phyloP scores from a whole-genome alignment of 495 filamentous ascomycete species.

The Xylaria castorea region DNA sequence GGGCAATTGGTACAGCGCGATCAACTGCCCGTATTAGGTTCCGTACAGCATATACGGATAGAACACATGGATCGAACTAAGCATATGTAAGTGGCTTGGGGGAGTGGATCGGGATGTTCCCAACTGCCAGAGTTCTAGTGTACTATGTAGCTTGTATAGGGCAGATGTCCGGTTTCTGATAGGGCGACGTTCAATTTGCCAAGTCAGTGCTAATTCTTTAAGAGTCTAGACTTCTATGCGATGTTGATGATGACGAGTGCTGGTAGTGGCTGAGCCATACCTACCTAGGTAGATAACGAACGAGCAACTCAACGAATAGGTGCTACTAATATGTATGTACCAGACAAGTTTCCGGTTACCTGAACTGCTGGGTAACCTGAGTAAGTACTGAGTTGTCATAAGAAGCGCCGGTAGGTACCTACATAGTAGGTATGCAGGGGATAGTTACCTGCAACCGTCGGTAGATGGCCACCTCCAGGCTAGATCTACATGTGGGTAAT shows the following conservation, averaged over 20 bases:
- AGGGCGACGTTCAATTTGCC: not conserved
- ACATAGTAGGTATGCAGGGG: too few relatives aligned
- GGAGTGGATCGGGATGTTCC: constrained; percentile 1
- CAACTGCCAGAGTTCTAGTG: not conserved
- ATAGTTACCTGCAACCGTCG: too few relatives aligned
- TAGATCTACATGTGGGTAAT: too few relatives aligned
- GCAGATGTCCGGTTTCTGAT: not conserved
- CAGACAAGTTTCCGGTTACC: not conserved
- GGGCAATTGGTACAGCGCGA: not conserved
- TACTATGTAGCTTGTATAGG: too few relatives aligned
- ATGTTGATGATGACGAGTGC: constrained; percentile 6
- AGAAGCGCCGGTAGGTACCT: too few relatives aligned
- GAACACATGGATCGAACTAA: not conserved
- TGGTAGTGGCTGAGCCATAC: constrained; percentile 7
- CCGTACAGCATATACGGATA: not conserved
- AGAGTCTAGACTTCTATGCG: not conserved
- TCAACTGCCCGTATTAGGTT: not conserved
- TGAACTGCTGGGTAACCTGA: not conserved
- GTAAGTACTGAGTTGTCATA: too few relatives aligned
- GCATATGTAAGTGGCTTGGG: not conserved
- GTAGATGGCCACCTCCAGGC: too few relatives aligned
- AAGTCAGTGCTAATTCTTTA: not conserved
- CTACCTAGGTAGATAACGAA: not conserved
- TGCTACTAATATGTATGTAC: not conserved
- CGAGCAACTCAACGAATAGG: not conserved